These are phyloP conservation scores for Rhodotorula taiwanensis DNA, from an alignment of 768 basidiomycete species.

Conservation along the genomic window DNA sequence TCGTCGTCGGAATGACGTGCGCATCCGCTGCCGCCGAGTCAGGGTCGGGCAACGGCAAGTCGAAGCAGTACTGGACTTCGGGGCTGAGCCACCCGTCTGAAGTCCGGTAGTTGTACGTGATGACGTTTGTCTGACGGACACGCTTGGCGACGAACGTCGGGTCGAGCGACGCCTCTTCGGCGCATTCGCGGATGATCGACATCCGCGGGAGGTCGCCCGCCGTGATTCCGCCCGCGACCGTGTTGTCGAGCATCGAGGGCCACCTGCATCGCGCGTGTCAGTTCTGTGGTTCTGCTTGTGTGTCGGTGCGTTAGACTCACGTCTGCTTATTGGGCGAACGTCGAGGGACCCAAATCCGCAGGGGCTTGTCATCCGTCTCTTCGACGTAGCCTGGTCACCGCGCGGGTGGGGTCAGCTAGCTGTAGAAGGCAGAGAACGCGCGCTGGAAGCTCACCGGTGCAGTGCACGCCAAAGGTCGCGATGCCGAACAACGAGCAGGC, in stretches of 20 bases:
- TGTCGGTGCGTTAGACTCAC: conserved; percentile 51
- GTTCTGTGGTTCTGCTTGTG: too few species aligned
- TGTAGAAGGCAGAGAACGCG: too few species aligned
- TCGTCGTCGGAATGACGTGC: conserved; percentile 45
- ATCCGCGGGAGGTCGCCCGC: conserved; percentile 67
- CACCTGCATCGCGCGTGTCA: conserved; percentile 50
- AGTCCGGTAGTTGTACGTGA: conserved; percentile 76
- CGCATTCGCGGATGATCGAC: conserved; percentile 77
- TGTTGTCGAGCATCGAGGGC: conserved; percentile 83
- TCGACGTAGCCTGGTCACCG: conserved; percentile 36
- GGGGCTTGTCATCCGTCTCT: conserved; percentile 56
- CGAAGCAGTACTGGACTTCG: conserved; percentile 68
- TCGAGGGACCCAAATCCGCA: conserved; percentile 79
- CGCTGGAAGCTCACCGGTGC: too few species aligned
- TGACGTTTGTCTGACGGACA: conserved; percentile 58
- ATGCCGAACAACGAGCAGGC: conserved; percentile 84
- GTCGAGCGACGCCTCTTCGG: conserved; percentile 81
- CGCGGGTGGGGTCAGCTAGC: too few species aligned
- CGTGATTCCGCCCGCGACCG: conserved; percentile 77
- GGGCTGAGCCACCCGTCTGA: conserved; percentile 64
- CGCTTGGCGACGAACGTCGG: conserved; percentile 59
- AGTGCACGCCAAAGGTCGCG: conserved; percentile 85
- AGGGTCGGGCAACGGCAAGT: conserved; percentile 60
- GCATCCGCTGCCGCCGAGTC: background rate
- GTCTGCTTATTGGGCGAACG: conserved; percentile 81